phyloP scores from a whole-genome alignment of 164 flowering plant species.

The Chimonanthus salicifolius region DNA sequence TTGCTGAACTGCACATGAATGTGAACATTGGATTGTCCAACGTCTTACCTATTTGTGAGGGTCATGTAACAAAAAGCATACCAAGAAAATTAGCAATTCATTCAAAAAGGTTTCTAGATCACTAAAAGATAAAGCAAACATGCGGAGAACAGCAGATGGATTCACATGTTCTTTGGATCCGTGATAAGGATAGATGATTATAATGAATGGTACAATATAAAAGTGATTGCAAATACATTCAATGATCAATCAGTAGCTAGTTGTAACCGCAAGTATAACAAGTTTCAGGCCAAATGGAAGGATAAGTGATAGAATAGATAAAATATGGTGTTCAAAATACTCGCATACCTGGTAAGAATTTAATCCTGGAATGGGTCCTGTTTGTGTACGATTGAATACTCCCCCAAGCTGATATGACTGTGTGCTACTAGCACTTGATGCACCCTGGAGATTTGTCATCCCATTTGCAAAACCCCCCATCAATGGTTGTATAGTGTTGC shows the following conservation, averaged over 20 bases:
- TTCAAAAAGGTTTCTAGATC: too few species aligned
- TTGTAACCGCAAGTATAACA: too few species aligned
- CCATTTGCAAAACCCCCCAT: conserved; percentile 56
- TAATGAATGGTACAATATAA: not conserved
- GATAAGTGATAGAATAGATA: not conserved
- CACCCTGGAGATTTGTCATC: conserved; percentile 57
- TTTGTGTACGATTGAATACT: conserved; percentile 54
- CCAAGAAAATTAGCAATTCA: too few species aligned
- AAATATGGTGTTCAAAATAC: not conserved
- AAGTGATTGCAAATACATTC: not conserved
- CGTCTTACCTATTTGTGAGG: too few species aligned
- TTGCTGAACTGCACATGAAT: too few species aligned
- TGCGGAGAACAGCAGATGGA: not conserved
- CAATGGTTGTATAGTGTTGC: conserved; percentile 38
- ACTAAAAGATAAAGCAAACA: not conserved
- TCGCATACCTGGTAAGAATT: conserved; percentile 73
- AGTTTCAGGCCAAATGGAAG: too few species aligned
- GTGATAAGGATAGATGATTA: not conserved
- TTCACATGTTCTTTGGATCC: not conserved
- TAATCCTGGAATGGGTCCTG: conserved; percentile 66
- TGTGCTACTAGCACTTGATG: conserved; percentile 44
- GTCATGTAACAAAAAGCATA: too few species aligned
- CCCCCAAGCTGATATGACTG: conserved; percentile 72
- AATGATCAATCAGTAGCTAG: not conserved
- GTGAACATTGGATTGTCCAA: too few species aligned